These are phyloP conservation scores for Suillus plorans DNA, from an alignment of 768 basidiomycete species.

Conservation along the genomic window DNA sequence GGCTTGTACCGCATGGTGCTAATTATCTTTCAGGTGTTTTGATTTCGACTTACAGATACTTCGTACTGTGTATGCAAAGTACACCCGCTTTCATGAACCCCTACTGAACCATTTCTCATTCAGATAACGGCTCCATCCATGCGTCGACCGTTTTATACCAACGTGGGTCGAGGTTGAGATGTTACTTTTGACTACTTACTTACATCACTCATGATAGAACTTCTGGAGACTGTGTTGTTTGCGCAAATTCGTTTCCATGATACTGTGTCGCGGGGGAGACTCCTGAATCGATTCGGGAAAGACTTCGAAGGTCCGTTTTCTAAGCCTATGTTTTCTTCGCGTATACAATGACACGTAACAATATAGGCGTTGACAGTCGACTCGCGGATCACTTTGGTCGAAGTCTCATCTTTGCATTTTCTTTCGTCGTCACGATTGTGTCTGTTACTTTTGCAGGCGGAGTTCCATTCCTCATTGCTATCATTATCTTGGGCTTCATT, in stretches of 20 bases:
- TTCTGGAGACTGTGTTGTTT: slow-evolving; percentile 81
- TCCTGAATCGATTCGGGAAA: slow-evolving; percentile 85
- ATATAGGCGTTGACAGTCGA: slow-evolving; percentile 73
- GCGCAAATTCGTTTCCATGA: slow-evolving; percentile 93
- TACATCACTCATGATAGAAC: slow-evolving; percentile 31
- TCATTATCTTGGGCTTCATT: slow-evolving; percentile 51
- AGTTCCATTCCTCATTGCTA: slow-evolving; percentile 65
- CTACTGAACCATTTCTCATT: slow-evolving; percentile 11
- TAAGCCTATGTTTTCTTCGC: too few species aligned
- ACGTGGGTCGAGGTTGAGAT: slow-evolving; percentile 34
- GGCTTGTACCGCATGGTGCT: neutral
- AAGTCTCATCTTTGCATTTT: slow-evolving; percentile 70
- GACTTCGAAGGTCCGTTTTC: slow-evolving; percentile 68
- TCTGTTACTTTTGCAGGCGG: slow-evolving; percentile 83
- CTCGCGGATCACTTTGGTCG: slow-evolving; percentile 86
- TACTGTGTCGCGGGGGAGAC: slow-evolving; percentile 81
- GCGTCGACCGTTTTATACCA: slow-evolving; percentile 80
- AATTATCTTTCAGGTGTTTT: slow-evolving; percentile 40
- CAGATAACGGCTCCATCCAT: slow-evolving; percentile 76
- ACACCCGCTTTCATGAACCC: neutral
- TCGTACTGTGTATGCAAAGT: slow-evolving; percentile 61
- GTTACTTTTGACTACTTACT: neutral
- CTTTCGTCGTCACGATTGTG: slow-evolving; percentile 65
- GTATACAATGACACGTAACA: slow-evolving; percentile 14
- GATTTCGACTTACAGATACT: slow-evolving; percentile 56